Evolutionary conservation across 208 protist species (phyloP).

Genomic region (Blechomonas ayalai): DNA sequence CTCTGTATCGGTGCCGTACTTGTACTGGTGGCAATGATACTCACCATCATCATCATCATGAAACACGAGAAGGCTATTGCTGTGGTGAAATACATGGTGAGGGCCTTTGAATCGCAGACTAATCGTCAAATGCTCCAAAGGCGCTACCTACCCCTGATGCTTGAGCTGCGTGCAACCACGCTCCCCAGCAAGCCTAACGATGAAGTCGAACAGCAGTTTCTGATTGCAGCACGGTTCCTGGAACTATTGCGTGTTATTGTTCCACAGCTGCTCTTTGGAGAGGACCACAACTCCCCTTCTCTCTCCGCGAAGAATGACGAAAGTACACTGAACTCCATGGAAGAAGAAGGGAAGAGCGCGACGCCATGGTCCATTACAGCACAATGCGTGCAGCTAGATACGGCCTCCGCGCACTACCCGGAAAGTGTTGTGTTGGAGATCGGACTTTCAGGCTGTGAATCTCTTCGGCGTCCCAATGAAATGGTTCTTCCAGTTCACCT

Average conservation of each 20-base stretch:
- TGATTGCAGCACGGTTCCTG: conserved; percentile 3
- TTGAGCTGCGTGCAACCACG: conserved; percentile 8
- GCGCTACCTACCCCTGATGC: conserved; percentile 9
- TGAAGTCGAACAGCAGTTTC: conserved; percentile 11
- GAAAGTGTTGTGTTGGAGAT: conserved; percentile 5
- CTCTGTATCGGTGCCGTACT: conserved; percentile 1
- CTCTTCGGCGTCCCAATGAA: background rate
- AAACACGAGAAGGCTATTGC: background rate
- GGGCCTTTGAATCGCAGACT: conserved; percentile 3
- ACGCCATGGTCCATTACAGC: background rate
- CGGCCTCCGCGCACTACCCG: background rate
- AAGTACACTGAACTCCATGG: no score
- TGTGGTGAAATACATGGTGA: background rate
- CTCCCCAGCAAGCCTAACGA: background rate
- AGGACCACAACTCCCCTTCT: background rate
- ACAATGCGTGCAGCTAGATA: background rate
- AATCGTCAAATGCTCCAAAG: background rate
- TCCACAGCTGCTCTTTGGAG: conserved; percentile 13
- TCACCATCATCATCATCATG: background rate
- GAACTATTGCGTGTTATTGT: conserved; percentile 6
- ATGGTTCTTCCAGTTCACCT: background rate
- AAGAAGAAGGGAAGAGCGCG: no score
- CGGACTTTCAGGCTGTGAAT: background rate
- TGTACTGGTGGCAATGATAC: background rate
- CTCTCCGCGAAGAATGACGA: no score